These are phyloP conservation scores for Leishmania mexicana DNA, from an alignment of 208 protist genomes.

Conservation along the genomic window DNA sequence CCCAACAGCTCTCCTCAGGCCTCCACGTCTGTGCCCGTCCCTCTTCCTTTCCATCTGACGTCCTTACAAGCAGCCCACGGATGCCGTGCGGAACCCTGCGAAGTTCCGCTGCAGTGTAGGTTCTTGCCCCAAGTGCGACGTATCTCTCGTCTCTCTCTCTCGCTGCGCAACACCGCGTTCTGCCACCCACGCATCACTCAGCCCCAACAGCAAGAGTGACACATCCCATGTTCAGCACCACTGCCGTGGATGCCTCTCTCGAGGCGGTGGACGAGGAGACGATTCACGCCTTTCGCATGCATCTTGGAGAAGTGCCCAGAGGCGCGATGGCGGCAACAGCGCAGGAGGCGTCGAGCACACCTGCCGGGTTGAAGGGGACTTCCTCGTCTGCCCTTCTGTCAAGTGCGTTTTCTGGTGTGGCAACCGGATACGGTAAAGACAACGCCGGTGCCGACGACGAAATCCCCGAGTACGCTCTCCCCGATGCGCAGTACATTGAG, in stretches of 20 bases:
- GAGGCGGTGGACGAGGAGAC: slow-evolving; percentile 26
- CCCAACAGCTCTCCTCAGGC: not conserved
- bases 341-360: not conserved
- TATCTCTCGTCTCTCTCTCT: not conserved
- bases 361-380: not conserved
- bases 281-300: slow-evolving; percentile 12
- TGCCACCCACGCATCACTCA: not conserved
- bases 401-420: not conserved
- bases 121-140: not conserved
- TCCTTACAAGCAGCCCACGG: not conserved
- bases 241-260: not conserved
- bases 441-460: not conserved
- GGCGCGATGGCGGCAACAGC: not conserved
- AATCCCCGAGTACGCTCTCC: slow-evolving; percentile 71
- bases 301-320: slow-evolving; percentile 9
- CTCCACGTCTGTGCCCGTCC: not conserved
- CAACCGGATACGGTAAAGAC: not conserved
- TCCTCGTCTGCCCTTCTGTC: not conserved
- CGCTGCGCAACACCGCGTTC: not conserved
- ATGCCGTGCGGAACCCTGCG: not conserved
- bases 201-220: not conserved
- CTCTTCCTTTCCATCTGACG: not conserved
- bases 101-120: not conserved
- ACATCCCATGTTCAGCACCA: not conserved
- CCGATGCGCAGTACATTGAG: slow-evolving; percentile 80